Evolutionary conservation across 2,329 filamentous ascomycete species (phyloP), one percentile per base, ranked within the genome.

Genomic region (Colletotrichum spinosum): DNA sequence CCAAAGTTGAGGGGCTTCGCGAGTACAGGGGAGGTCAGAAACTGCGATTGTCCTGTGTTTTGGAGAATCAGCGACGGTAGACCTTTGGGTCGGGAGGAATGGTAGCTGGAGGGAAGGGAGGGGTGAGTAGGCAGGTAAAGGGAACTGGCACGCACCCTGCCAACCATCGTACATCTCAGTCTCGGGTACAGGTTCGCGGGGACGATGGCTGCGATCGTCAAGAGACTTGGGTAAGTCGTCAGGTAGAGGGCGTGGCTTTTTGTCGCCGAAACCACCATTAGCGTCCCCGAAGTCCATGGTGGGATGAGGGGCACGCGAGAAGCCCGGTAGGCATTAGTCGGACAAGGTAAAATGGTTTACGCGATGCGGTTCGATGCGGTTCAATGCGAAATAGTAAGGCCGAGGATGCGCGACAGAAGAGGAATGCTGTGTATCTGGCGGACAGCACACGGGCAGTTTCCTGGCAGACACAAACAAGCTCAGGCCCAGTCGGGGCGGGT

Each of bases 111-210:
- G 33, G 56, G 34, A 48, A 51, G 51, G 41, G 38, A 41, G 46
- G 46, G 25, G 25, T 5, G 25, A 25, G 25, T 25, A 25, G 25
- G 25, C 25, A 25, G 4, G 25, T 25, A 45, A 33, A 37, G 15
- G 9, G 11, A 35, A 53, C 11, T n/a, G 54, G 34, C 41, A 80
- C 82, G 68, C 70, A 84, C 95, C 95, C 90, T 98, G 94, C 96
- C 96, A 99, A 71, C 93, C 96, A 86, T 99, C 96, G 78, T 98
- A 99, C 82, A 97, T 93, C 83, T 98, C 96, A 45, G 94, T 97
- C 83, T 98, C 96, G 44, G 85, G 84, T 60, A 91, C 86, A 69
- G 90, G 86, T 68, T 90, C 88, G 51, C 82, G 84, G 4, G 89
- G 86, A 39, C 91, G 86, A 72, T 85, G 85, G 71, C 90, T 88